These are phyloP conservation scores for Hericium rajendrae DNA, from an alignment of 768 basidiomycete species.

Conservation along the genomic window DNA sequence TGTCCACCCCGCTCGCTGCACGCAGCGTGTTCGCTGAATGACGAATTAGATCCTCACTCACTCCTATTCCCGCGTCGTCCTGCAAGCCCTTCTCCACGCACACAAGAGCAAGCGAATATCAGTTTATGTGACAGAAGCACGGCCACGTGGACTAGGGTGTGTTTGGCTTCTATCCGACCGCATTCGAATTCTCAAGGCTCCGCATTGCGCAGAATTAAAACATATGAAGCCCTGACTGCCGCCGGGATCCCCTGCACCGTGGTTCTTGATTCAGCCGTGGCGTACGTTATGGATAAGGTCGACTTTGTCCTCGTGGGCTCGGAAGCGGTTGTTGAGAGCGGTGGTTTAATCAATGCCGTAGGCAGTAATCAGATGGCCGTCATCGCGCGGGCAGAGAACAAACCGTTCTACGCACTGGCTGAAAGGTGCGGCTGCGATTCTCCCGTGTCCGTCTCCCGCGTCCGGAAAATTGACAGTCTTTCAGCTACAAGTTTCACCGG, in stretches of 20 bases:
- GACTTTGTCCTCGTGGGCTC: constrained; percentile 95
- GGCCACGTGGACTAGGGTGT: constrained; percentile 82
- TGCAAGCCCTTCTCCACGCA: constrained; percentile 84
- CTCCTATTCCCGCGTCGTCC: constrained; percentile 92
- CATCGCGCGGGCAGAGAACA: constrained; percentile 87
- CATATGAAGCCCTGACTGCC: constrained; percentile 76
- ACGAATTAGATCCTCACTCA: constrained; percentile 81
- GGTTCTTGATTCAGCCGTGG: constrained; percentile 92
- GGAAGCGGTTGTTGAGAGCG: constrained; percentile 96
- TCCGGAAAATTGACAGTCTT: constrained; percentile 1
- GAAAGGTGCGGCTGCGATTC: constrained; percentile 49
- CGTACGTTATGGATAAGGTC: constrained; percentile 94
- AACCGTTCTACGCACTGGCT: constrained; percentile 93
- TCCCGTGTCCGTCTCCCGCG: background rate
- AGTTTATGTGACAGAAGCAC: constrained; percentile 95
- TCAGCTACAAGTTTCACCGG: constrained; percentile 94
- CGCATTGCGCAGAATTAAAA: constrained; percentile 60
- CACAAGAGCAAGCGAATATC: constrained; percentile 89
- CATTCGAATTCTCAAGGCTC: background rate
- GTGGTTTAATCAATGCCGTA: constrained; percentile 85
- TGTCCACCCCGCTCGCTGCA: constrained; percentile 11
- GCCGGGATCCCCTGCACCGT: constrained; percentile 94
- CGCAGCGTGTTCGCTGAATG: constrained; percentile 9
- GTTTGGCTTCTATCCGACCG: constrained; percentile 18
- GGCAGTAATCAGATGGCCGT: constrained; percentile 96